phyloP scores from a whole-genome alignment of 1,139 yeast genomes.

The Geotrichum klebahnii region DNA sequence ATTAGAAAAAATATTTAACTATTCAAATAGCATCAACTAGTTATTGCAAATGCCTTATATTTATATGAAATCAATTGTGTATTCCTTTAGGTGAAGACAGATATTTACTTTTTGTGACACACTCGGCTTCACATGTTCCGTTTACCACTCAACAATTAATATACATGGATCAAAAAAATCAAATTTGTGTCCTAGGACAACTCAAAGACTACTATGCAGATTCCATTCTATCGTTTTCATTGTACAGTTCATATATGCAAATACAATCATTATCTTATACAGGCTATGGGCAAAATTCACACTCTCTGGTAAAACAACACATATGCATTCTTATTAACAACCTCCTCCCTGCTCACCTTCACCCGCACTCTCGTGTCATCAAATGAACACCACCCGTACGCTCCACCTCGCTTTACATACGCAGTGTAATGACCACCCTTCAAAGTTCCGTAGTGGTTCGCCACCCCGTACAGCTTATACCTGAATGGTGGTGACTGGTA shows the following conservation, averaged over 20 bases:
- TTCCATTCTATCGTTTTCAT: no score
- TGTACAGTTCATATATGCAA: background rate
- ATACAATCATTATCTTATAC: background rate
- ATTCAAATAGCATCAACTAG: no score
- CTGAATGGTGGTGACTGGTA: slow-evolving; percentile 58
- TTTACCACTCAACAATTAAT: no score
- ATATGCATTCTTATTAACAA: slow-evolving; percentile 63
- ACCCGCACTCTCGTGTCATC: slow-evolving; percentile 63
- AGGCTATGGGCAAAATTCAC: background rate
- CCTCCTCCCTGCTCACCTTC: slow-evolving; percentile 43
- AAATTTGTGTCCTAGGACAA: no score
- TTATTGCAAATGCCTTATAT: no score
- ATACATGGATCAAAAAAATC: no score
- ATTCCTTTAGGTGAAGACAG: no score
- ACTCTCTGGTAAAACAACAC: slow-evolving; percentile 55
- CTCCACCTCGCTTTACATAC: slow-evolving; percentile 61
- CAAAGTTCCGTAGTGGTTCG: slow-evolving; percentile 79
- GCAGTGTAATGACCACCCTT: slow-evolving; percentile 93
- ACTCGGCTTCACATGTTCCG: no score
- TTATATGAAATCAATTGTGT: no score
- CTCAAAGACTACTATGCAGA: no score
- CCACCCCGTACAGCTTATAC: slow-evolving; percentile 77
- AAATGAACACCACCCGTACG: slow-evolving; percentile 66
- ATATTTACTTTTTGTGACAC: no score
- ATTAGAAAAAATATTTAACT: no score